Conservation (phyloP, 176 grass and related monocot genomes). For the Lolium multiflorum region DNA sequence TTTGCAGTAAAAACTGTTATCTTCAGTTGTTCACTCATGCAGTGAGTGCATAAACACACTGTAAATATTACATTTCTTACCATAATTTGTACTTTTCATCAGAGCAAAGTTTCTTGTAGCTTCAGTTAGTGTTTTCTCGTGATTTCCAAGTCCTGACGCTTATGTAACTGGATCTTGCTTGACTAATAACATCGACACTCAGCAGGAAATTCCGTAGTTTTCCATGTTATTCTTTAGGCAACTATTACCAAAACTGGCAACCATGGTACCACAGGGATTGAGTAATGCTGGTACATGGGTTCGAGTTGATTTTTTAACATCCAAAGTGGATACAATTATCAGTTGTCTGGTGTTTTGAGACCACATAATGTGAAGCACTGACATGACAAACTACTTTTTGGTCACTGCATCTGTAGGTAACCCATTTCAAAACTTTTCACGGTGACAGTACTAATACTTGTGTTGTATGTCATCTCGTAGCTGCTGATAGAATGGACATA, state of each 20-base stretch:
- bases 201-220: slow-evolving; percentile 18
- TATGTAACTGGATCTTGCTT: slow-evolving; percentile 32
- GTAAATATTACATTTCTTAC: neutral
- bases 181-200: neutral
- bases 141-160: slow-evolving; percentile 15
- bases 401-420: slow-evolving; percentile 45
- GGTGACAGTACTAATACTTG: neutral
- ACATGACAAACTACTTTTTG: slow-evolving; percentile 53
- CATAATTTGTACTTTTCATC: neutral
- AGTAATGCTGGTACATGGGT: slow-evolving; percentile 25
- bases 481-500: slow-evolving; percentile 41
- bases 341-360: slow-evolving; percentile 32
- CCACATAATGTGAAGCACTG: slow-evolving; percentile 24
- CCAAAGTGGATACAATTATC: slow-evolving; percentile 51
- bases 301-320: slow-evolving; percentile 28
- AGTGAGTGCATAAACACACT: slow-evolving; percentile 7
- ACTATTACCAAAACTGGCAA: slow-evolving; percentile 35
- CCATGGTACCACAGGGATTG: neutral
- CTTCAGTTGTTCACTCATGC: neutral
- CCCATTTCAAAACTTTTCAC: slow-evolving; percentile 46
- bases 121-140: slow-evolving; percentile 1
- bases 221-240: slow-evolving; percentile 25
- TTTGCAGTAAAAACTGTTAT: neutral
- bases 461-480: slow-evolving; percentile 24
- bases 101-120: neutral